Percentiles rank a stretch among this genome's conserved stretches.
Conservation (phyloP, 1,284 basidiomycete genomes). For the Melampsora americana region DNA sequence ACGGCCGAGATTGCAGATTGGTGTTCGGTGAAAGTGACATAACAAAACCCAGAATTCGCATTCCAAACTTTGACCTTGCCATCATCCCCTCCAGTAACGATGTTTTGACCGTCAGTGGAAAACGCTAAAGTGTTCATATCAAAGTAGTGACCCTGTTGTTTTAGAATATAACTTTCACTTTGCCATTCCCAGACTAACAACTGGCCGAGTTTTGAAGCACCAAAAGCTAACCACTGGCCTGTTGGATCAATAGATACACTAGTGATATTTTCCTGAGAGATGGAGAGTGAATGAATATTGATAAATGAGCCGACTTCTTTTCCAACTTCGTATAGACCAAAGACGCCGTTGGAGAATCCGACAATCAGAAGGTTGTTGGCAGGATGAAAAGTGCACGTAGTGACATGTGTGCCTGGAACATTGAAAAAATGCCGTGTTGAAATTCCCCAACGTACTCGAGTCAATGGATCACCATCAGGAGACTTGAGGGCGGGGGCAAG, state of each 20-base stretch:
- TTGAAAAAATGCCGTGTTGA: slow-evolving; percentile 86
- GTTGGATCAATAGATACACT: slow-evolving; percentile 86
- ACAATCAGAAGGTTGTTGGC: slow-evolving; percentile 83
- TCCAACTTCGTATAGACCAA: slow-evolving; percentile 89
- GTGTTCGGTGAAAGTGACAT: slow-evolving; percentile 95
- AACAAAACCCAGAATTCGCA: slow-evolving; percentile 87
- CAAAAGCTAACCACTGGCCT: slow-evolving; percentile 98
- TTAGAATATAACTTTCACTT: slow-evolving; percentile 92
- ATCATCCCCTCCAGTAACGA: slow-evolving; percentile 96
- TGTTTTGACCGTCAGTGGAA: slow-evolving; percentile 84
- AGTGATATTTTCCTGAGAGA: slow-evolving; percentile 95
- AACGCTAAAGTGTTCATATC: slow-evolving; percentile 96
- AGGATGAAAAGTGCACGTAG: slow-evolving; percentile 83
- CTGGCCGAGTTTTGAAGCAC: slow-evolving; percentile 90
- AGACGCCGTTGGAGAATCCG: slow-evolving; percentile 91
- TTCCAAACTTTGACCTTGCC: slow-evolving; percentile 99
- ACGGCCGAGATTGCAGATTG: slow-evolving; percentile 80
- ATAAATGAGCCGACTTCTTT: slow-evolving; percentile 66
- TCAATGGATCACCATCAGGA: slow-evolving; percentile 61
- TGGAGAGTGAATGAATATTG: slow-evolving; percentile 90
- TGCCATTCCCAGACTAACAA: slow-evolving; percentile 99
- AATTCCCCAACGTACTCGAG: slow-evolving; percentile 91
- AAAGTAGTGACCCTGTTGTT: slow-evolving; percentile 97
- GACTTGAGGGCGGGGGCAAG: slow-evolving; percentile 53
- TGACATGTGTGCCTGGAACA: slow-evolving; percentile 78